These are phyloP conservation scores for Hyaloscypha finlandica DNA, from an alignment of 495 filamentous ascomycete species.

Conservation along the genomic window DNA sequence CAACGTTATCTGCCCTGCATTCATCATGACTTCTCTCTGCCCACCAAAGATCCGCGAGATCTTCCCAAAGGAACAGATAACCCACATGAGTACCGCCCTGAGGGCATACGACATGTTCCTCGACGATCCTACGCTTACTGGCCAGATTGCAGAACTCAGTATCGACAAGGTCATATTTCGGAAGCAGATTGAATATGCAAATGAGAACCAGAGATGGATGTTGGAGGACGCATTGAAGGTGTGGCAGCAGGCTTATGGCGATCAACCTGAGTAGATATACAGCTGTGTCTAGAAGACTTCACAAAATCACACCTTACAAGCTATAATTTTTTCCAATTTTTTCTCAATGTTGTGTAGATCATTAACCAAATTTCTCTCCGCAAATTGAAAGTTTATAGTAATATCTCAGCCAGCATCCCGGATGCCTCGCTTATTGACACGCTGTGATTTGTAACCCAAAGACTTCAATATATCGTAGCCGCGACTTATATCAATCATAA, in stretches of 20 bases:
- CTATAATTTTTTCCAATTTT: no score
- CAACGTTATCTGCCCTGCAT: constrained; percentile 43
- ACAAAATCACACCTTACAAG: no score
- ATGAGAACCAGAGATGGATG: constrained; percentile 17
- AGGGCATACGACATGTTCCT: constrained; percentile 37
- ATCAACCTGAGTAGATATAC: no score
- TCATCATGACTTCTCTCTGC: constrained; percentile 39
- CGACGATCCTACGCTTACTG: constrained; percentile 28
- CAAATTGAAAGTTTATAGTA: no score
- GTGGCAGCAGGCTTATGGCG: not conserved
- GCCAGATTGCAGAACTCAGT: constrained; percentile 28
- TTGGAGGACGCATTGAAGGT: not conserved
- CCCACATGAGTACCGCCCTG: constrained; percentile 42
- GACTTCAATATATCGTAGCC: no score
- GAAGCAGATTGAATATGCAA: constrained; percentile 23
- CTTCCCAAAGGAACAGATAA: constrained; percentile 42
- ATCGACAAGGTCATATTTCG: constrained; percentile 30
- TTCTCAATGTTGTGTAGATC: no score
- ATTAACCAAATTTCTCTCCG: no score
- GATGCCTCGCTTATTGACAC: no score
- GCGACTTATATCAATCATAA: no score
- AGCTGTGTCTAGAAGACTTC: no score
- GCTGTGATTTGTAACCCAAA: no score
- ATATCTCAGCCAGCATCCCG: no score
- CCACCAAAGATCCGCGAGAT: constrained; percentile 38